Base-by-base conservation (phyloP, 2,329 filamentous ascomycete species). In the Phialemoniopsis sp. region DNA sequence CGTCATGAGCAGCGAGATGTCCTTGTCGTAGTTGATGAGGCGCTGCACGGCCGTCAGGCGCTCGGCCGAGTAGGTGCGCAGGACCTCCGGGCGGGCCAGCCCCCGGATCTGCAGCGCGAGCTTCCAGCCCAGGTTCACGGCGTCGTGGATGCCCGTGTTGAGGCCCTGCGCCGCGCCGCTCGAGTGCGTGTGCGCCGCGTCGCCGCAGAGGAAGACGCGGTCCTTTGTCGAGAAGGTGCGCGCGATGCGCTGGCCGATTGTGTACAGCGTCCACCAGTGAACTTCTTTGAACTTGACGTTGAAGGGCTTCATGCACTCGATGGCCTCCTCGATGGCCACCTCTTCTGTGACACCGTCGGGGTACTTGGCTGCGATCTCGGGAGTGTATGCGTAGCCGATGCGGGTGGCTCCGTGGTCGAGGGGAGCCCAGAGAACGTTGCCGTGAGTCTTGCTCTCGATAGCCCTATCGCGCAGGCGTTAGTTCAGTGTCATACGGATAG, bases 101-200 rank as follows among this genome's bases (percentile, higher is more conserved):
- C 45, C 2, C 46, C 54, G 0, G 52, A 38, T 52, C 1, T 56
- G 39, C 13, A 59, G 52, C 5, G 59, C 61, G 5, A 71, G 51
- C 46, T 69, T 69, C 66, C 66, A 69, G 7, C 59, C 63, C 13
- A 71, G 59, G 34, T 72, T 72, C 51, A 67, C 69, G 2, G 66
- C 66, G 44, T 82, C 78, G 48, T 81, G 77, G 40, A 82, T 60
- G 15, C 68, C 62, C 13, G 70, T 68, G 42, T 75, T 75, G 69
- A 73, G 72, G 3, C 72, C 78, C 52, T 82, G 78, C 0, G 76
- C 78, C 0, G 78, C 78, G 50, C 80, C 80, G 2, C 76, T 77
- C 0, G 69, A 74, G 47, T 81, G 78, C 0, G 77, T 69, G 40
- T 74, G 69, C 13, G 64, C 67, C 13, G 69, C 66, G 42, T 74